Conservation (phyloP, 495 filamentous ascomycete species). For the Podospora sp. region DNA sequence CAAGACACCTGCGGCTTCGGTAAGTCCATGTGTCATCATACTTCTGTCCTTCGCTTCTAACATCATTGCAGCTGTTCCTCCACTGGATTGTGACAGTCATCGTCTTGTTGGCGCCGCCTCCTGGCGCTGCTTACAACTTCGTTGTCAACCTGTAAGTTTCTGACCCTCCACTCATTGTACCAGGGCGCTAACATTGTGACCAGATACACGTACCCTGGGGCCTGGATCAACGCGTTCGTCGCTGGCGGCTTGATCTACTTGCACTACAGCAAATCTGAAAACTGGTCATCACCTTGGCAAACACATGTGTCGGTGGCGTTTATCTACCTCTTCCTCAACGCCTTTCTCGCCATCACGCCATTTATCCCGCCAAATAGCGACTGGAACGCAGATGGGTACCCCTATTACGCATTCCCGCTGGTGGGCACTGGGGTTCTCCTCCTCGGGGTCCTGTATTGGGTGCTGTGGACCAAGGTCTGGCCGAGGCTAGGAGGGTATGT, state of each 20-base stretch:
- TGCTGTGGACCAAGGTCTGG: constrained; percentile 49
- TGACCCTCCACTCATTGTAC: neutral
- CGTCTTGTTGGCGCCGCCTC: constrained; percentile 52
- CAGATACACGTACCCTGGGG: constrained; percentile 54
- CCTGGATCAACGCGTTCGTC: constrained; percentile 56
- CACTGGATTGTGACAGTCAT: constrained; percentile 56
- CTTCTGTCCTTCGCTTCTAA: neutral
- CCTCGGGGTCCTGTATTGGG: constrained; percentile 55
- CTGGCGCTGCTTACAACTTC: constrained; percentile 49
- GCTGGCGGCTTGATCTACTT: constrained; percentile 55
- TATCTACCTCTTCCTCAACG: constrained; percentile 49
- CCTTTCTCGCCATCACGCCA: constrained; percentile 54
- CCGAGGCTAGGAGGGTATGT: constrained; percentile 51
- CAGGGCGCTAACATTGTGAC: constrained; percentile 11
- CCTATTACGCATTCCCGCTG: constrained; percentile 55
- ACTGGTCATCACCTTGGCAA: constrained; percentile 49
- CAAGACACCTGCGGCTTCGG: constrained; percentile 46
- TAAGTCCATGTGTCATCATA: constrained; percentile 25
- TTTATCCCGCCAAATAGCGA: constrained; percentile 54
- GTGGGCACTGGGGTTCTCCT: constrained; percentile 53
- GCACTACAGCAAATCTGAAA: constrained; percentile 42
- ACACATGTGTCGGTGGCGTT: constrained; percentile 47
- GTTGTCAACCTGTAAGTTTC: constrained; percentile 48
- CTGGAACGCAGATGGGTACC: constrained; percentile 54
- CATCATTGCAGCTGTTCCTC: constrained; percentile 43